A percentile compares a stretch with the other conserved stretches of the same genome.
phyloP scores from a whole-genome alignment of 441 rosid species.

The Aquilaria agallochum region DNA sequence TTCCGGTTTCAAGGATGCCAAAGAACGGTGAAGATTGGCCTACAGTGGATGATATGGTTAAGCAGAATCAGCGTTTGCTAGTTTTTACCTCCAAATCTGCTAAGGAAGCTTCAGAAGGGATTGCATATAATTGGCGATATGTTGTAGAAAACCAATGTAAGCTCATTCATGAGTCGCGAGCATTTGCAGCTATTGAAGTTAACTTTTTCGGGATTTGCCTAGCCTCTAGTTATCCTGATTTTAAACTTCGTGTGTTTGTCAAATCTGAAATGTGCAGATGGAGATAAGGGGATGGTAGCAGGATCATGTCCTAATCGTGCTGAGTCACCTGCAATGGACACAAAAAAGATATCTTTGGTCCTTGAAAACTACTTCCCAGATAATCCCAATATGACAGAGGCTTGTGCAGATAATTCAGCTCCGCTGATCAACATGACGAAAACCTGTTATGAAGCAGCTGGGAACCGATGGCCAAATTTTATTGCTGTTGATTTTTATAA shows the following conservation, averaged over 20 bases:
- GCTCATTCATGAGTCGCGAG: constrained; percentile 14
- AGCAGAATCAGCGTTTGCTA: constrained; percentile 72
- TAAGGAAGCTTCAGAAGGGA: constrained; percentile 86
- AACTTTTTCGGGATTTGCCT: not conserved
- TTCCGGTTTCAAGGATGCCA: constrained; percentile 84
- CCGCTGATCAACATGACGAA: constrained; percentile 58
- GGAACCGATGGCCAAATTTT: constrained; percentile 96
- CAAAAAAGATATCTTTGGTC: constrained; percentile 51
- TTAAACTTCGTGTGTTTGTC: not conserved
- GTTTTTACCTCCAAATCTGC: constrained; percentile 74
- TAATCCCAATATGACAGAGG: constrained; percentile 51
- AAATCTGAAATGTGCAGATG: constrained; percentile 51
- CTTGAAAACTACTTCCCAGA: constrained; percentile 68
- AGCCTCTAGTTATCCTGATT: not conserved
- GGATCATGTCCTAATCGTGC: constrained; percentile 69
- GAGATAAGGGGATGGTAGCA: constrained; percentile 62
- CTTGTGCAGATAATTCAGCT: constrained; percentile 77
- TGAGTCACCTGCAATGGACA: constrained; percentile 67
- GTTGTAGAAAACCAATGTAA: constrained; percentile 85
- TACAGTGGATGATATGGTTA: constrained; percentile 81
- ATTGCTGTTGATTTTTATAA: constrained; percentile 86
- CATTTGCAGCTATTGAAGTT: not conserved
- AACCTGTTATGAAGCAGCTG: constrained; percentile 68
- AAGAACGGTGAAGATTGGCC: constrained; percentile 88
- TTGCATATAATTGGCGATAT: constrained; percentile 87